phyloP scores from a whole-genome alignment of 768 basidiomycete genomes.

The Tylopilus cervinicoccineus region DNA sequence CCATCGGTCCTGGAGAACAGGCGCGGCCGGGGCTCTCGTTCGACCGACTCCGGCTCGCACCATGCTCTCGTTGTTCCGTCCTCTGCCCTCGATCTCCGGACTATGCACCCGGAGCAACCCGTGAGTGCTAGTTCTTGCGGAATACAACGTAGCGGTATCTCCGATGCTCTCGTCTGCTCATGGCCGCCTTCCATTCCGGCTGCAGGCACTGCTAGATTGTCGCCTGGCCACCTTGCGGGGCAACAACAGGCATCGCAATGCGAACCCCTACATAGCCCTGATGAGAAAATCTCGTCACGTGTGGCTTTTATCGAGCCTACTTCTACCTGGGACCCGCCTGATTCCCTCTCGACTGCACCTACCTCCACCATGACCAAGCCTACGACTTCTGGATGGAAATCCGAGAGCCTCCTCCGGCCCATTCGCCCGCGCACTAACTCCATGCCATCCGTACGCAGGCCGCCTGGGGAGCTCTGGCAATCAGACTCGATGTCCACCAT shows the following conservation, averaged over 20 bases:
- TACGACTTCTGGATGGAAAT: conserved; percentile 12
- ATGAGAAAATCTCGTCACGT: conserved; percentile 9
- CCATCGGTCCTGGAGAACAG: conserved; percentile 19
- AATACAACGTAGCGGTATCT: conserved; percentile 7
- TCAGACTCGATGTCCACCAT: conserved; percentile 10
- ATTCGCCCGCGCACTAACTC: conserved; percentile 12
- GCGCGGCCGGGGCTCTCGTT: conserved; percentile 1
- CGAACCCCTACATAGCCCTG: conserved; percentile 7
- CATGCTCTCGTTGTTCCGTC: conserved; percentile 6
- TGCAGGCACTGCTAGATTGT: neutral
- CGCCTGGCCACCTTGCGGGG: conserved; percentile 2
- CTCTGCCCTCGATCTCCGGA: conserved; percentile 14
- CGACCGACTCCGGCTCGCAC: conserved; percentile 5
- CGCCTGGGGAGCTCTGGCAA: conserved; percentile 19
- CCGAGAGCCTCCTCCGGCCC: conserved; percentile 18
- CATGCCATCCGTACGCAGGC: conserved; percentile 15
- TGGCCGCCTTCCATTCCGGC: conserved; percentile 22
- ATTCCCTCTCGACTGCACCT: neutral
- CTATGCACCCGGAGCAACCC: conserved; percentile 7
- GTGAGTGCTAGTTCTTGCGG: conserved; percentile 7
- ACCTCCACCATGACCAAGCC: conserved; percentile 3
- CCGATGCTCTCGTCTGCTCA: conserved; percentile 11
- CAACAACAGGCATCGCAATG: conserved; percentile 5
- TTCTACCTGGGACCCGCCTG: conserved; percentile 11
- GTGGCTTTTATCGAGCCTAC: conserved; percentile 2